Base-by-base conservation (phyloP, 768 basidiomycete species). In the Tephrocybe sp. region DNA sequence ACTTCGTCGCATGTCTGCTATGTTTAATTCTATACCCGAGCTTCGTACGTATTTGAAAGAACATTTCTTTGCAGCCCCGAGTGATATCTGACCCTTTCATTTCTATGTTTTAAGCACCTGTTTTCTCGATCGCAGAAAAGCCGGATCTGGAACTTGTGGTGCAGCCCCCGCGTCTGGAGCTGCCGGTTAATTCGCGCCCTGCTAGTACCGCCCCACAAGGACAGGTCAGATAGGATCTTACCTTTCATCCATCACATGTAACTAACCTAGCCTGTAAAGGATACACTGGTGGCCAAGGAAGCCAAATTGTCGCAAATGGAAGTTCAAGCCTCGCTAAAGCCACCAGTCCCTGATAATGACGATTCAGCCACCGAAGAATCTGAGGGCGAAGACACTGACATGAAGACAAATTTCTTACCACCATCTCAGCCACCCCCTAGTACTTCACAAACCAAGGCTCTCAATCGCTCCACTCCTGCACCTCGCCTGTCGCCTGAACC, bases 1-100 rank as follows among this genome's bases (percentile, higher is more conserved):
- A 13, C 70, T 91, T 36, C 77, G 79, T 52, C 83, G 88, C 45
- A 79, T 88, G 69, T 81, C 86, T 8, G 84, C 88, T 19, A 69
- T 84, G 59, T 79, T 86, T 61, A 86, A 87, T 64, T 85, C 83
- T 66, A 64, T 73, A 46, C 65, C 79, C 52, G 78, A 84, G 41
- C 76, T 80, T 58, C 86, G 88, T 89, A 58, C 64, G 87, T 74
- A 30, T 38, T 37, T 23, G 41, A 43, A 41, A 44, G 25, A 16
- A 30, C 25, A 30, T n/a, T n/a, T n/a, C 16, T 40, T 34, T 31
- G 36, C 42, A 53, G 12, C 37, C 34, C 55, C 45, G 51, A 42
- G 40, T 36, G 45, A 21, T 23, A 31, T 42, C 29, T 52, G 48
- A 47, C n/a, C 31, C 30, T 41, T 33, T 40, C 55, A 55, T 55